Evolutionary conservation across 2,329 filamentous ascomycete species (phyloP).

Genomic region (Sphaceloma murrayae): DNA sequence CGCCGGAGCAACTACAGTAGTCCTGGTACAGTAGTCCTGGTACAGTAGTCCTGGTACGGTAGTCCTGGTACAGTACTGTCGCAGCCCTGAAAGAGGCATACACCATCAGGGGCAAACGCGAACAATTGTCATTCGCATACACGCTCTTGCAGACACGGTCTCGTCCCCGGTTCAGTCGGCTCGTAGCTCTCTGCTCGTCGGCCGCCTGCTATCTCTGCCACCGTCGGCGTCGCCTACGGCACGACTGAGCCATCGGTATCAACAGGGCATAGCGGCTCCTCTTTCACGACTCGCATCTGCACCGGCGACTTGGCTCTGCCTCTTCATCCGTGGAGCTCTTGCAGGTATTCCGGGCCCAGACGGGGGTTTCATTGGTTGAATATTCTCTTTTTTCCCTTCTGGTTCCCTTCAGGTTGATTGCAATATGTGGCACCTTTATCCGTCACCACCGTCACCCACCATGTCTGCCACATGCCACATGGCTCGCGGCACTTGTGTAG

Average conservation of each 20-base stretch:
- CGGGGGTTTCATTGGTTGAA: not conserved
- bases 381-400: constrained; percentile 3
- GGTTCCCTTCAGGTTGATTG: constrained; percentile 2
- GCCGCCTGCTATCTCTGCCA: constrained; percentile 12
- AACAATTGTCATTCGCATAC: constrained; percentile 2
- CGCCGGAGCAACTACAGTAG: too few species aligned
- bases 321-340: constrained; percentile 6
- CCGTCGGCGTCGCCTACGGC: constrained; percentile 7
- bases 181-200: not conserved
- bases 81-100: too few species aligned
- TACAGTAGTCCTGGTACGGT: too few species aligned
- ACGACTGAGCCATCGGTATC: not conserved
- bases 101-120: not conserved
- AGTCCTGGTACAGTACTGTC: too few species aligned
- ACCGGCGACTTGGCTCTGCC: constrained; percentile 10
- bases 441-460: not conserved
- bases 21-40: too few species aligned
- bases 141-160: too few species aligned
- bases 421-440: constrained; percentile 6
- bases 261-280: not conserved
- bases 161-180: too few species aligned
- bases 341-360: not conserved
- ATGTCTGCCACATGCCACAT: constrained; percentile 11
- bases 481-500: not conserved
- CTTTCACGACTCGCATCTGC: constrained; percentile 5